Percentiles rank a stretch among this genome's conserved stretches.
These are phyloP conservation scores for Ogataea paraovalis DNA, from an alignment of 805 yeast genomes.

Conservation along the genomic window DNA sequence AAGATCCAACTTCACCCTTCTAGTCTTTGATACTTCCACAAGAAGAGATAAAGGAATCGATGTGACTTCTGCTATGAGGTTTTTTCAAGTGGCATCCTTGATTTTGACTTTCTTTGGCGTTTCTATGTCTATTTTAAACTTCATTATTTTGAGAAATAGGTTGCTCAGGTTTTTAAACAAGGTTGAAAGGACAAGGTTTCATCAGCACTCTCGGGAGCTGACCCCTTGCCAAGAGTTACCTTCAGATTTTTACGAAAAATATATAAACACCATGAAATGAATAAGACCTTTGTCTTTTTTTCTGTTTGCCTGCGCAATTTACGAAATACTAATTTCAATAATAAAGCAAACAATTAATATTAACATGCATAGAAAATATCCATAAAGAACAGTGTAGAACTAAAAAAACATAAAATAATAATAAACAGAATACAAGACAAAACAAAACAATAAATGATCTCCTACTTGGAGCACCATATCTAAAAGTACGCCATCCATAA, in stretches of 20 bases:
- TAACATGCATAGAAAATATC: too few species aligned
- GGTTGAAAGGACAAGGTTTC: slow-evolving; percentile 17
- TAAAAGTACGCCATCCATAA: slow-evolving; percentile 94
- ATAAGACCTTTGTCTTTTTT: background rate
- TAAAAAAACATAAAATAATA: too few species aligned
- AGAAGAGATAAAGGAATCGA: slow-evolving; percentile 11
- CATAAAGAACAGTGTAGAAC: too few species aligned
- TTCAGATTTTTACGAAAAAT: slow-evolving; percentile 18
- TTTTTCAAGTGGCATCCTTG: slow-evolving; percentile 24
- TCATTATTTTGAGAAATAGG: slow-evolving; percentile 22
- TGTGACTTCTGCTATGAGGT: slow-evolving; percentile 18
- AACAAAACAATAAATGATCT: too few species aligned
- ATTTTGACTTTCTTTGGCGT: slow-evolving; percentile 18
- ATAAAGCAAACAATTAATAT: too few species aligned
- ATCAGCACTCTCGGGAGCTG: slow-evolving; percentile 3
- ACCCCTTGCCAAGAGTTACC: slow-evolving; percentile 9
- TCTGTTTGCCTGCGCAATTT: too few species aligned
- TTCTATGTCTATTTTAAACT: slow-evolving; percentile 19
- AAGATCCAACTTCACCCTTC: slow-evolving; percentile 7
- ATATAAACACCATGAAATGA: slow-evolving; percentile 13
- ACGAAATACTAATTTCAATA: too few species aligned
- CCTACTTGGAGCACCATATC: background rate
- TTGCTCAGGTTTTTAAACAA: slow-evolving; percentile 24
- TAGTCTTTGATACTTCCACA: slow-evolving; percentile 12
- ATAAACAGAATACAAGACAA: too few species aligned